Conservation (phyloP, 192 early-diverging fungal species). For the Thoreauomyces humboldtii region DNA sequence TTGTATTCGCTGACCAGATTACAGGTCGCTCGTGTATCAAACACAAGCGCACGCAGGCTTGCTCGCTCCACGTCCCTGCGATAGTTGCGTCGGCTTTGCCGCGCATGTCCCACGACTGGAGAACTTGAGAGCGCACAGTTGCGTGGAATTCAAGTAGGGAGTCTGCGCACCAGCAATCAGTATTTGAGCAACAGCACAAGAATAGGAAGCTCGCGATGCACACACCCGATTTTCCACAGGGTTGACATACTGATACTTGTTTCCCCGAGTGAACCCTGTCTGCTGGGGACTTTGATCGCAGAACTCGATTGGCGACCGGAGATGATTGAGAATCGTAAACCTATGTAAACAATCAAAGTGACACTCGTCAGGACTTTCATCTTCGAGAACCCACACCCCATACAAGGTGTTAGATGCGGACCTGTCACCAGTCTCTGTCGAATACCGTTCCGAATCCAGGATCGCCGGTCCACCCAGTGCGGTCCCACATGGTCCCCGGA, state of each 20-base stretch:
- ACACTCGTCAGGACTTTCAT: no score
- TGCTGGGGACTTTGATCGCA: conserved; percentile 6
- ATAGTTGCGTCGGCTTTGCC: conserved; percentile 21
- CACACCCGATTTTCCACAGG: background rate
- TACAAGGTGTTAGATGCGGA: no score
- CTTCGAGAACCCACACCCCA: no score
- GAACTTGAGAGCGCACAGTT: conserved; percentile 8
- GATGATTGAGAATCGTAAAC: conserved; percentile 16
- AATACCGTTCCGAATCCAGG: conserved; percentile 24
- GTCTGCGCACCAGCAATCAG: background rate
- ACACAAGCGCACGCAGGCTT: no score
- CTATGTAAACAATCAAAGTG: no score
- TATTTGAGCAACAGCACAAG: background rate
- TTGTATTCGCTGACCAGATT: no score
- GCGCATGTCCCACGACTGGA: conserved; percentile 2
- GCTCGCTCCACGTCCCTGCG: no score
- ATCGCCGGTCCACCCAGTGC: conserved; percentile 13
- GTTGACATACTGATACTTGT: conserved; percentile 20
- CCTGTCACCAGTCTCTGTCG: conserved; percentile 42
- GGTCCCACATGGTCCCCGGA: no score
- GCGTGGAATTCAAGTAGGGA: conserved; percentile 12
- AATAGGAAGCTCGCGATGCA: background rate
- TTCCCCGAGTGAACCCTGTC: conserved; percentile 41
- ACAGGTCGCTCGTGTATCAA: no score
- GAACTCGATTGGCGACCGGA: background rate